Base-by-base conservation (phyloP, 202 grass and related monocot species). In the Miscanthus sacchariflorus region DNA sequence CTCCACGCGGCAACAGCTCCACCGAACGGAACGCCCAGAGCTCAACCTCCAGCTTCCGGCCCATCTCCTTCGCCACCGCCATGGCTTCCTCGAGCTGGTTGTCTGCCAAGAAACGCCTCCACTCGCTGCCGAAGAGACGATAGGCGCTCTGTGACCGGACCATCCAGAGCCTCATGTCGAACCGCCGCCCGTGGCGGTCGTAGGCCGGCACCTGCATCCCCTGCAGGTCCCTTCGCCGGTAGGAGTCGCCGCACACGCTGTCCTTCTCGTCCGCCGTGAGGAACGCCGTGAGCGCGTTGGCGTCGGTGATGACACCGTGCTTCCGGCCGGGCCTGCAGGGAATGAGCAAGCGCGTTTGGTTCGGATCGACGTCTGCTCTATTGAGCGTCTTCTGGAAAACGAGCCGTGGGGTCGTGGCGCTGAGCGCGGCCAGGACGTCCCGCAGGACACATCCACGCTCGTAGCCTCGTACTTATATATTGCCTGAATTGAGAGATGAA, bases 101-200 rank as follows among this genome's bases (percentile, higher is more conserved):
- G 10, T 4, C 33, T 7, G 0, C 14, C 10, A 63, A 2, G 52
- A 78, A 61, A 36, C 11, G 19, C 2, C 0, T 0, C 54, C 76
- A 78, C 35, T 1, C 19, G 2, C 0, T 1, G 1, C 19, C 33
- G 19, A 1, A 24, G 19, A 78, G 2, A 6, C 52, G 76, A 35
- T 78, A 79, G 21, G 0, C 0, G 0, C 33, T 6, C 19, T 1
- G 3, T 4, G 1, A 1, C 10, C 7, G 2, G 19, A 0, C 0
- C 54, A n/a, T 25, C 6, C 0, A 15, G 30, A 78, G 52, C 33
- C 5, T 39, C 52, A 39, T 39, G 52, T 14, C 19, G 19, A 39
- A 61, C 5, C 50, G 33, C 18, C 35, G 19, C 54, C 76, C 54
- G 21, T 64, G 35, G 33, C 76, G 50, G 76, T 58, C 74, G 48